Evolutionary conservation across 257 asterid species (phyloP).

Genomic region (Solanum virginianum): DNA sequence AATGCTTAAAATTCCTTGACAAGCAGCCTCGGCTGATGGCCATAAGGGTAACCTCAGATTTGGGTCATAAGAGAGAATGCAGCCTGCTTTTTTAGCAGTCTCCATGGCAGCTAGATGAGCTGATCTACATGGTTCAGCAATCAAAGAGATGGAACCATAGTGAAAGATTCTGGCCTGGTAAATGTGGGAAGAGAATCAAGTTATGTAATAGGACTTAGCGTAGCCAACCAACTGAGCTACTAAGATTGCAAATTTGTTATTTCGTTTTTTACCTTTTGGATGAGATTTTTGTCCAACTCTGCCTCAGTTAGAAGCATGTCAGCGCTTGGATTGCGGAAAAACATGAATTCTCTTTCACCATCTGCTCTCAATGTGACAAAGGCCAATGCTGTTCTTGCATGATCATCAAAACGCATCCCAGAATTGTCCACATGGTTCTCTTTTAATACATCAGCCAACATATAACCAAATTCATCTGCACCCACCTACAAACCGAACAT

Average conservation of each 20-base stretch:
- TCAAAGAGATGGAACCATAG: constrained; percentile 87
- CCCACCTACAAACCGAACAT: constrained; percentile 10
- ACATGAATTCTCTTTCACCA: constrained; percentile 29
- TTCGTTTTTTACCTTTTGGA: constrained; percentile 6
- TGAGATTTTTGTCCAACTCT: constrained; percentile 19
- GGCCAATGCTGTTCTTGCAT: constrained; percentile 25
- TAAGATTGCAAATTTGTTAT: no score
- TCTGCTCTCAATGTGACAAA: constrained; percentile 22
- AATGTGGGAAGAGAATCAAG: background rate
- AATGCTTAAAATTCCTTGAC: constrained; percentile 17
- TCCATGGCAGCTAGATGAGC: constrained; percentile 74
- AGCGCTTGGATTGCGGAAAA: constrained; percentile 48
- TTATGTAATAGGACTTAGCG: background rate
- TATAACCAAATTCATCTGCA: constrained; percentile 21
- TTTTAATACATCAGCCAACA: constrained; percentile 19
- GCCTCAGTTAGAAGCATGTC: constrained; percentile 29
- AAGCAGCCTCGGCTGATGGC: constrained; percentile 10
- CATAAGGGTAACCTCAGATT: constrained; percentile 59
- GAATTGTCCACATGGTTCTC: constrained; percentile 14
- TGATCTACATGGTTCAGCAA: constrained; percentile 81
- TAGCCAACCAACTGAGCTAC: no score
- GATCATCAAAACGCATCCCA: constrained; percentile 14
- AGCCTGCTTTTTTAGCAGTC: constrained; percentile 63
- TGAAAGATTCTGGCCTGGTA: constrained; percentile 79
- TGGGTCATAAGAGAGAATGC: constrained; percentile 82